These are phyloP conservation scores for Neurospora africana DNA, from an alignment of 495 filamentous ascomycete species.

Conservation along the genomic window DNA sequence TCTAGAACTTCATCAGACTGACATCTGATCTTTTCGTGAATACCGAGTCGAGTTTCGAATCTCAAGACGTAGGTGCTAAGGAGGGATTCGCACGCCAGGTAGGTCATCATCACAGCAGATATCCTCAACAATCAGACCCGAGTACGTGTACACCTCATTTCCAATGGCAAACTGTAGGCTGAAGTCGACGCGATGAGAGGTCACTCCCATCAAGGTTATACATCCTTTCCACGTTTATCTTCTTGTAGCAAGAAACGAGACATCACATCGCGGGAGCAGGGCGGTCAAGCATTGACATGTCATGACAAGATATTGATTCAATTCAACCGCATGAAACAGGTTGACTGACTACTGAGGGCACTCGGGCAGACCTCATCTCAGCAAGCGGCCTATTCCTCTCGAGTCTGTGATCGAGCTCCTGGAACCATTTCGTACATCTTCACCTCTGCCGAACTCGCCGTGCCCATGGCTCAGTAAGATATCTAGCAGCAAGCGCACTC, in stretches of 20 bases:
- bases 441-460: background rate
- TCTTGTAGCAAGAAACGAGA: background rate
- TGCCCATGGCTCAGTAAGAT: background rate
- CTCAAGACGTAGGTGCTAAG: background rate
- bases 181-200: background rate
- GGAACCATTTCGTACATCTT: background rate
- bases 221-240: background rate
- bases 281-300: background rate
- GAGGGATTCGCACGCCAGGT: background rate
- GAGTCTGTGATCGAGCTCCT: background rate
- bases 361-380: background rate
- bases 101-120: background rate
- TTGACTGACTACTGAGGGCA: background rate
- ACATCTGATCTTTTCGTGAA: background rate
- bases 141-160: background rate
- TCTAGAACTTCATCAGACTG: background rate
- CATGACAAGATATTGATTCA: background rate
- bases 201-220: background rate
- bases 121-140: background rate
- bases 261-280: background rate
- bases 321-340: background rate
- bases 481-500: slow-evolving; percentile 19
- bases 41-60: background rate
- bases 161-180: background rate
- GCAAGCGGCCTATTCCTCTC: background rate